phyloP scores from a whole-genome alignment of 2,329 filamentous ascomycete species.

The Coleophoma crateriformis region DNA sequence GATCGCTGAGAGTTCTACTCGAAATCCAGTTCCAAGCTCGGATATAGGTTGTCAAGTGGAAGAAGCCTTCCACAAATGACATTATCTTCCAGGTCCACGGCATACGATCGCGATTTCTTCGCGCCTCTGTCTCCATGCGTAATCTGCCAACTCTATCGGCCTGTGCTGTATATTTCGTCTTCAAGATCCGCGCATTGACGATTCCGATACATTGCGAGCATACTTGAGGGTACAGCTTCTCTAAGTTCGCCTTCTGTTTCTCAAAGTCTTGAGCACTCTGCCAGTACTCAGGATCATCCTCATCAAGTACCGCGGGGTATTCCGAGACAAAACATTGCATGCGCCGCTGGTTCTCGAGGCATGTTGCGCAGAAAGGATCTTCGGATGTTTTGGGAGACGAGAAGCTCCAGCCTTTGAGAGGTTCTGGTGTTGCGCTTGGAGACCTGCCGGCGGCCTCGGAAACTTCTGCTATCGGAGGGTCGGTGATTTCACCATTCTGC shows the following conservation, averaged over 20 bases:
- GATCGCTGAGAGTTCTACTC: not conserved
- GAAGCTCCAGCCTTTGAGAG: constrained; percentile 13
- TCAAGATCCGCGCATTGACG: constrained; percentile 63
- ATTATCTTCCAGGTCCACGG: constrained; percentile 16
- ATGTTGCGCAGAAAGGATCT: constrained; percentile 64
- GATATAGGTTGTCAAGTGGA: not conserved
- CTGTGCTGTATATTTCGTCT: constrained; percentile 68
- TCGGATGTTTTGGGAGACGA: constrained; percentile 27
- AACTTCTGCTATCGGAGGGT: constrained; percentile 67
- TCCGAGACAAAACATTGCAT: constrained; percentile 71
- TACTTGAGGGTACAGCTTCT: constrained; percentile 82
- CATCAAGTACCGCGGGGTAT: constrained; percentile 66
- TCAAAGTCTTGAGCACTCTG: constrained; percentile 64
- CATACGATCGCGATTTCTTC: constrained; percentile 40
- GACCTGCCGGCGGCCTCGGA: constrained; percentile 33
- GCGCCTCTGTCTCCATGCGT: constrained; percentile 52
- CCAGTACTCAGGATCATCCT: constrained; percentile 59
- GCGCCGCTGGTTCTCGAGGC: constrained; percentile 83
- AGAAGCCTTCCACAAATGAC: not conserved
- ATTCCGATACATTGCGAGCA: constrained; percentile 74
- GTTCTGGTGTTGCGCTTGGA: constrained; percentile 41
- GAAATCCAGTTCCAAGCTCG: not conserved
- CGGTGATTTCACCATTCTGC: constrained; percentile 82
- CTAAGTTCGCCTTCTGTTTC: constrained; percentile 65
- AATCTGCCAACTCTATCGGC: constrained; percentile 14